Percentiles rank a stretch among this genome's conserved stretches.
Conservation (phyloP, 2,329 filamentous ascomycete genomes). For the Calonectria pseudoturangicola region DNA sequence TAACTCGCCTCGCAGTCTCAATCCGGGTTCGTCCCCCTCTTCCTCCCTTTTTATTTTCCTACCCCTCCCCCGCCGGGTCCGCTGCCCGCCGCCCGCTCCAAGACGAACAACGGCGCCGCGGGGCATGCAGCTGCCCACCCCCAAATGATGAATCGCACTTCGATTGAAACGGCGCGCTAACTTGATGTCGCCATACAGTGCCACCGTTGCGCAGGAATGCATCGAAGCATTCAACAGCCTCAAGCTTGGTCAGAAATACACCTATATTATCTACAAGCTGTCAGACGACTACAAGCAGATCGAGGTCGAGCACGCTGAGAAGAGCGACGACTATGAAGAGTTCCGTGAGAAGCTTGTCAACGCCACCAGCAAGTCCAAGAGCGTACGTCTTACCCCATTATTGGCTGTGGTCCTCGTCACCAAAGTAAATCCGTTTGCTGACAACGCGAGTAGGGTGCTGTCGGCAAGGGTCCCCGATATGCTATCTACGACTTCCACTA, state of each 20-base stretch:
- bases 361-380: conserved; percentile 83
- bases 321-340: conserved; percentile 79
- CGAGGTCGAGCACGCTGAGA: conserved; percentile 84
- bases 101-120: conserved; percentile 49
- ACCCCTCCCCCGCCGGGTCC: conserved; percentile 38
- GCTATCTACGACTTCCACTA: conserved; percentile 92
- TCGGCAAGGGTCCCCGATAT: conserved; percentile 84
- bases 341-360: conserved; percentile 86
- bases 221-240: conserved; percentile 84
- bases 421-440: conserved; percentile 18
- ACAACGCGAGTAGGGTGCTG: conserved; percentile 67
- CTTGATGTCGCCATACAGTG: conserved; percentile 68
- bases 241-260: conserved; percentile 87
- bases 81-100: conserved; percentile 23
- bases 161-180: conserved; percentile 53
- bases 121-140: conserved; percentile 43
- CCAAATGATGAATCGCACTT: conserved; percentile 35
- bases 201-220: conserved; percentile 83
- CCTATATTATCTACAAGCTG: conserved; percentile 93
- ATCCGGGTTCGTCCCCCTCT: conserved; percentile 73
- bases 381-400: conserved; percentile 64
- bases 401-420: background rate
- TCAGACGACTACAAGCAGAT: conserved; percentile 89
- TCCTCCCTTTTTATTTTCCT: conserved; percentile 36
- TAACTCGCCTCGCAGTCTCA: conserved; percentile 71